Evolutionary conservation across 805 yeast species (phyloP).

Genomic region (Yamadazyma insecticola): DNA sequence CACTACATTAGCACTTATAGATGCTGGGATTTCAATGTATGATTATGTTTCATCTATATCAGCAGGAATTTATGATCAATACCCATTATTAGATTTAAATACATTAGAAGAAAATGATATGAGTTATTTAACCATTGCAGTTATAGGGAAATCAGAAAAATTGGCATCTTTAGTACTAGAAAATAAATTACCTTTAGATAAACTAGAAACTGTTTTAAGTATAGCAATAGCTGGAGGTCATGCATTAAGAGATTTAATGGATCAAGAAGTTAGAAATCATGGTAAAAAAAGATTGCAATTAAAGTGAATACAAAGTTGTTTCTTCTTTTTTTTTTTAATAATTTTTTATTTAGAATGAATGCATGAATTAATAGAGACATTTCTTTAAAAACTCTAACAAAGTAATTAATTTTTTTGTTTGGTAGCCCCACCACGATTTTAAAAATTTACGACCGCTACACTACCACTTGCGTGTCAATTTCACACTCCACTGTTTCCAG

Average conservation of each 20-base stretch:
- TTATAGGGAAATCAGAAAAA: conserved; percentile 78
- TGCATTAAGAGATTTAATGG: conserved; percentile 79
- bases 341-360: too few species aligned
- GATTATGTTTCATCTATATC: conserved; percentile 81
- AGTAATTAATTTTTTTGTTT: too few species aligned
- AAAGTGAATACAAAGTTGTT: too few species aligned
- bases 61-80: conserved; percentile 73
- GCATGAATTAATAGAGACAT: too few species aligned
- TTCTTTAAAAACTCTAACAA: too few species aligned
- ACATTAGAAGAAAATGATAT: conserved; percentile 79
- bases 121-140: conserved; percentile 76
- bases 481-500: too few species aligned
- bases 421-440: too few species aligned
- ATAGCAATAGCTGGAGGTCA: conserved; percentile 87
- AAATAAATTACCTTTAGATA: conserved; percentile 79
- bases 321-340: too few species aligned
- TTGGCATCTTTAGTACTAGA: conserved; percentile 74
- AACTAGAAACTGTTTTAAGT: conserved; percentile 68
- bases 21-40: conserved; percentile 92
- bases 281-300: conserved; percentile 40
- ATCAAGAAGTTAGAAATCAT: conserved; percentile 70
- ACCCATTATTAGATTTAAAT: conserved; percentile 78
- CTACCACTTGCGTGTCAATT: not conserved
- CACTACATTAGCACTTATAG: conserved; percentile 81
- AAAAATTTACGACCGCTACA: not conserved